Conservation (phyloP, 73 alveolate genomes). For the Paraurostyla sp. region DNA sequence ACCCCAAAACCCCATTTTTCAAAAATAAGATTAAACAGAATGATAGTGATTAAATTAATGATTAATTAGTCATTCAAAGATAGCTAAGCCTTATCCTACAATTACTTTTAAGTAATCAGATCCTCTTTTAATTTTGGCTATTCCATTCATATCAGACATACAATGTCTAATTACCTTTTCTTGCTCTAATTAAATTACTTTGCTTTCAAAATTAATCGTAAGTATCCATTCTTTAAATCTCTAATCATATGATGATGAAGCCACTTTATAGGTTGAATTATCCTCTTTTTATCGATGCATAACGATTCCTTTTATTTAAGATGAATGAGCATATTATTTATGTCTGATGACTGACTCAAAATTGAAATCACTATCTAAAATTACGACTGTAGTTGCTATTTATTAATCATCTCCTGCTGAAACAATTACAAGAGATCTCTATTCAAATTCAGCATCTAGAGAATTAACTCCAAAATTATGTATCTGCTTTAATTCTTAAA, state of each 20-base stretch:
- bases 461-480: constrained; percentile 59
- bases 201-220: background rate
- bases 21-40: too few relatives aligned
- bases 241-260: constrained; percentile 48
- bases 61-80: too few relatives aligned
- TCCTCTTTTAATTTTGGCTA: background rate
- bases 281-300: background rate
- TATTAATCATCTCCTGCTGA: constrained; percentile 65
- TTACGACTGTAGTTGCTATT: constrained; percentile 22
- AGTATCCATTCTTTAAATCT: constrained; percentile 31
- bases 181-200: background rate
- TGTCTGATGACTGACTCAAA: too few relatives aligned
- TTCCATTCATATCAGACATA: constrained; percentile 59
- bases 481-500: background rate
- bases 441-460: background rate
- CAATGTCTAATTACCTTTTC: constrained; percentile 23
- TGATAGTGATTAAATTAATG: too few relatives aligned
- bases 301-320: constrained; percentile 51
- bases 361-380: too few relatives aligned
- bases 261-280: background rate
- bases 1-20: too few relatives aligned
- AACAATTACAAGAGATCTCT: background rate
- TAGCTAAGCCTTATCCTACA: too few relatives aligned
- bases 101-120: too few relatives aligned
- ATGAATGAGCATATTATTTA: constrained; percentile 46